Conservation (phyloP, 108 stramenopile genomes). For the Mayamaea pseudoterrestris region DNA sequence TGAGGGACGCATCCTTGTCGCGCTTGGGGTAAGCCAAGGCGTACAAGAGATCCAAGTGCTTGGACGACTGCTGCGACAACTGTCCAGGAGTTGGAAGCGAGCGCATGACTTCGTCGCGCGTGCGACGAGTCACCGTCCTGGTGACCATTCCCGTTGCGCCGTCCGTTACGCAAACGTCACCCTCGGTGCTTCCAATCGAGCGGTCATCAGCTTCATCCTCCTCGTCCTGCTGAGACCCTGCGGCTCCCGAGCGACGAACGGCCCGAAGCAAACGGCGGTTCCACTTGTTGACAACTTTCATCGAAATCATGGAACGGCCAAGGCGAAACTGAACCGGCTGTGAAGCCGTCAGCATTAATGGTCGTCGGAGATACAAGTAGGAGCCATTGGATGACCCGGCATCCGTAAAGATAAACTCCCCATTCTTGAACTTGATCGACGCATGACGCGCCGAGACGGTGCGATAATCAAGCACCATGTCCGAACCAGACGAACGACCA, state of each 20-base stretch:
- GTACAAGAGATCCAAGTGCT: conserved; percentile 74
- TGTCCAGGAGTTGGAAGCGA: conserved; percentile 60
- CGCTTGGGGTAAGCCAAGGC: conserved; percentile 72
- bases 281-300: conserved; percentile 87
- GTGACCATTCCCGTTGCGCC: conserved; percentile 54
- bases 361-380: conserved; percentile 72
- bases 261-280: conserved; percentile 67
- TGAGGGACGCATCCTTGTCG: conserved; percentile 17
- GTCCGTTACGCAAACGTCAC: conserved; percentile 65
- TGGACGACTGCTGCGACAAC: conserved; percentile 54
- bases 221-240: conserved; percentile 7
- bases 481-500: conserved; percentile 87
- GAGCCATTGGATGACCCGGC: conserved; percentile 83
- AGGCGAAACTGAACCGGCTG: conserved; percentile 77
- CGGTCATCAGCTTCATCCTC: conserved; percentile 37
- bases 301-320: conserved; percentile 77
- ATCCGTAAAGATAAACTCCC: conserved; percentile 84
- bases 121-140: conserved; percentile 41
- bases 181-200: conserved; percentile 78
- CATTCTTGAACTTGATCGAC: conserved; percentile 80
- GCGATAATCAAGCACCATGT: conserved; percentile 95
- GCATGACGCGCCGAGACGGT: conserved; percentile 87
- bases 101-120: conserved; percentile 68
- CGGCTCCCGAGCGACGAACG: conserved; percentile 43
- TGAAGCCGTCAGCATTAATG: conserved; percentile 68